Base-by-base conservation (phyloP, 345 rosid species). In the Bruguiera parviflora region DNA sequence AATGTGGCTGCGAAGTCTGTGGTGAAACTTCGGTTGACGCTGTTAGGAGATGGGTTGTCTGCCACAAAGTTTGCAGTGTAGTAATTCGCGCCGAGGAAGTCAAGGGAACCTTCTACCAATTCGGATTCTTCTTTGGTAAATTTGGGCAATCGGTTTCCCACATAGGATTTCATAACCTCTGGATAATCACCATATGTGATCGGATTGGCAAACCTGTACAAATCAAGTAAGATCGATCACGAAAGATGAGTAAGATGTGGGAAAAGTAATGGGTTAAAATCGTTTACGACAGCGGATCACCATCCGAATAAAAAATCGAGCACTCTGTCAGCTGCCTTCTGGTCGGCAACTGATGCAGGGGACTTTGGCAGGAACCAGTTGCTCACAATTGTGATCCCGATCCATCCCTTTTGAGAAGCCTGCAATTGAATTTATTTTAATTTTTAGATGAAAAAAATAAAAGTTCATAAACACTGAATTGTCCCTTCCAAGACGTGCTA, bases 121-220 rank as follows among this genome's bases (percentile, higher is more conserved):
- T 71, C 61, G 5, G 88, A 75, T 66, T 90, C 67, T 8, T 73
- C 74, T 74, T 78, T 43, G 1, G 88, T 85, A 65, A 90, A 88
- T 56, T 74, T 84, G 5, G 93, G 92, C 69, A 90, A 63, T 55
- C 91, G 28, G 31, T 72, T 69, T 28, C 93, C 93, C 0, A 84
- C 78, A 0, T 81, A 39, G 13, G 53, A 8, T 68, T 71, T 76
- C 96, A 90, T 86, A 5, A 32, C 75, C 29, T 74, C 66, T 1
- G 92, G 96, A 67, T 90, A 86, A 61, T 90, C 85, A 13, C 96
- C 93, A 29, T 58, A 75, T 29, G 61, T 81, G 20, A 89, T 25
- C 7, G 96, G 92, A 71, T 89, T 69, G 20, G 73, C 67, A 68
- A 79, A 76, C 95, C 95, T 70, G 31, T n/a, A 43, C 47, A 53